phyloP scores from a whole-genome alignment of 192 early-diverging fungal genomes.

The Coemansia sp. region DNA sequence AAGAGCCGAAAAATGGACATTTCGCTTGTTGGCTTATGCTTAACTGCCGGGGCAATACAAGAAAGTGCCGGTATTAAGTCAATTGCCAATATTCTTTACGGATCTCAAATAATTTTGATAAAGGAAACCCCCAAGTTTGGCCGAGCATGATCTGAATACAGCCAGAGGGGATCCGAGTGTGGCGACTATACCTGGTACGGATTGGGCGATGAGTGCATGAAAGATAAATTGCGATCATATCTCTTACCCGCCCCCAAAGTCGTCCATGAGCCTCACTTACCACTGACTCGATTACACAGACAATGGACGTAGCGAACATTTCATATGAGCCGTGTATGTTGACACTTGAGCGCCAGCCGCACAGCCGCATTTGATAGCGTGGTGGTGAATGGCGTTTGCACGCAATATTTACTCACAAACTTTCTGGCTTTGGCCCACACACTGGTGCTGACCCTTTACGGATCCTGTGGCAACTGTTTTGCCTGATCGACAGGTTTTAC shows the following conservation, averaged over 20 bases:
- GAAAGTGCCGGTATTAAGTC: neutral
- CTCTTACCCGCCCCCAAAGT: neutral
- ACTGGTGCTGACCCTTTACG: neutral
- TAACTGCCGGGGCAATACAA: neutral
- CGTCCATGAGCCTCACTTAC: neutral
- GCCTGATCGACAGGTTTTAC: neutral
- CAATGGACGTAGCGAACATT: neutral
- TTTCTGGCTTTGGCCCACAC: neutral
- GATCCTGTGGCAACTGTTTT: neutral
- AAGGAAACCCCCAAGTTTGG: neutral
- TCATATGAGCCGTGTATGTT: neutral
- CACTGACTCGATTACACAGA: neutral
- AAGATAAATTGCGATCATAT: neutral
- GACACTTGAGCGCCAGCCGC: neutral
- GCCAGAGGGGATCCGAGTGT: neutral
- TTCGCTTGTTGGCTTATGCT: conserved; percentile 11
- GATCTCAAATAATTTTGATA: neutral
- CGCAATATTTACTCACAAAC: neutral
- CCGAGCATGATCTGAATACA: neutral
- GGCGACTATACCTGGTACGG: neutral
- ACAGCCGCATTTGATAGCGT: neutral
- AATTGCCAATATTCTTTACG: neutral
- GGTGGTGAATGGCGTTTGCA: neutral
- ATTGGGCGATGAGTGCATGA: neutral
- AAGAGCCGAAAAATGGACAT: conserved; percentile 1